phyloP scores from a whole-genome alignment of 345 rosid genomes.

The Arabidopsis suecica region DNA sequence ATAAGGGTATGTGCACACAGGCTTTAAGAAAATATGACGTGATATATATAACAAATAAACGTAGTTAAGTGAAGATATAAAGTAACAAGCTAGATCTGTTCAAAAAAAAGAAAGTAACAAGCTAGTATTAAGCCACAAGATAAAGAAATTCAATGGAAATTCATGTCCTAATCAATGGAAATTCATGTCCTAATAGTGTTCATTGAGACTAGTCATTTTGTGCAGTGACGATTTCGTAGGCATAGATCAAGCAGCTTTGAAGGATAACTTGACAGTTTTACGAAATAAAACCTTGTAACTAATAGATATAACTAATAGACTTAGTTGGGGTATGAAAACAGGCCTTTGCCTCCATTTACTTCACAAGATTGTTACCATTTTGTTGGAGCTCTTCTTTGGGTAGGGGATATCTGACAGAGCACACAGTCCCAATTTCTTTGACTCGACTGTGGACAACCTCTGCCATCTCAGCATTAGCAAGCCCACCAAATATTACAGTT shows the following conservation, averaged over 20 bases:
- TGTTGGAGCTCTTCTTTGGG: conserved; percentile 69
- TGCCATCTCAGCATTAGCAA: conserved; percentile 69
- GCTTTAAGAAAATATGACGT: not conserved
- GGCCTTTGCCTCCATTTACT: not conserved
- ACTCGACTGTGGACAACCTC: conserved; percentile 70
- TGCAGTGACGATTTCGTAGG: not conserved
- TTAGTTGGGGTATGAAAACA: not conserved
- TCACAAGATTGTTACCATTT: conserved; percentile 58
- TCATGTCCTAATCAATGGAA: conserved; percentile 17
- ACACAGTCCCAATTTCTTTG: conserved; percentile 69
- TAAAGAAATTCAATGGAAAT: not conserved
- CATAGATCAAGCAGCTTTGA: conserved; percentile 16
- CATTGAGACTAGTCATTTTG: not conserved
- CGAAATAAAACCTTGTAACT: not conserved
- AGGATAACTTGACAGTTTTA: not conserved
- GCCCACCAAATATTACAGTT: conserved; percentile 90
- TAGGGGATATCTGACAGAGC: conserved; percentile 85
- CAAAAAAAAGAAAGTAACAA: not conserved
- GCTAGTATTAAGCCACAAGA: conserved; percentile 15
- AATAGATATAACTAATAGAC: not conserved
- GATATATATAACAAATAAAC: not conserved
- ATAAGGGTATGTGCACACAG: conserved; percentile 19
- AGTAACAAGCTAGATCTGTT: too few species aligned
- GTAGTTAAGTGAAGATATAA: too few species aligned
- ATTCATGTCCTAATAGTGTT: conserved; percentile 18